These are phyloP conservation scores for Solanum dulcamara DNA, from an alignment of 257 asterid species.

Conservation along the genomic window DNA sequence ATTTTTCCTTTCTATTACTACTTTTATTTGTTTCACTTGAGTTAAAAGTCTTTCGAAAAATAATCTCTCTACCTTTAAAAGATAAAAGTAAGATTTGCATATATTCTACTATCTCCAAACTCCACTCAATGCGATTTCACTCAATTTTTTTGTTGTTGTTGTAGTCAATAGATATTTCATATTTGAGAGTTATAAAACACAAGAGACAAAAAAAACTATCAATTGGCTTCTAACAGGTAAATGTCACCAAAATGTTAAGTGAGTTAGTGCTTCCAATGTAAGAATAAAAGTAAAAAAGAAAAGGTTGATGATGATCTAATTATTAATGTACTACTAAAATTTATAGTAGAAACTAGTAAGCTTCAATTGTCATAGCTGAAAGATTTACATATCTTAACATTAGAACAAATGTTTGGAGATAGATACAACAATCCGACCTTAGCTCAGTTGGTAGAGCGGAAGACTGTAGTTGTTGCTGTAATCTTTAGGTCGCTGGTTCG, in stretches of 20 bases:
- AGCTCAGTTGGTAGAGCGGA: constrained; percentile 71
- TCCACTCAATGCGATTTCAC: neutral
- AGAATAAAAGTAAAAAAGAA: neutral
- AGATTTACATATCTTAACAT: too few species aligned
- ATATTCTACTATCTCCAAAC: neutral
- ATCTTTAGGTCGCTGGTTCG: constrained; percentile 21
- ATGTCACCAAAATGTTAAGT: neutral
- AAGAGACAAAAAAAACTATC: neutral
- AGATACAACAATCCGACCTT: neutral
- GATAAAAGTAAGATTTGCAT: neutral
- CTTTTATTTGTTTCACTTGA: neutral
- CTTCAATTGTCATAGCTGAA: too few species aligned
- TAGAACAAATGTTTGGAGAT: rapidly evolving
- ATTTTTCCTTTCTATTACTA: too few species aligned
- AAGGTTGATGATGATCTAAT: neutral
- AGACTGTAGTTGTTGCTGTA: constrained; percentile 32
- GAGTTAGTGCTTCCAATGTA: neutral
- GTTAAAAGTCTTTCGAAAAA: too few species aligned
- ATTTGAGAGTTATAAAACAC: neutral
- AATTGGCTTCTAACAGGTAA: neutral
- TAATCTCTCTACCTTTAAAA: too few species aligned
- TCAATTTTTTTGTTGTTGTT: neutral
- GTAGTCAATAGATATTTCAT: neutral
- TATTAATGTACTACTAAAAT: neutral
- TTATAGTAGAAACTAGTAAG: neutral